A percentile compares a stretch with the other conserved stretches of the same genome.
phyloP scores from a whole-genome alignment of 805 yeast genomes.

The Kazachstania taianensis region DNA sequence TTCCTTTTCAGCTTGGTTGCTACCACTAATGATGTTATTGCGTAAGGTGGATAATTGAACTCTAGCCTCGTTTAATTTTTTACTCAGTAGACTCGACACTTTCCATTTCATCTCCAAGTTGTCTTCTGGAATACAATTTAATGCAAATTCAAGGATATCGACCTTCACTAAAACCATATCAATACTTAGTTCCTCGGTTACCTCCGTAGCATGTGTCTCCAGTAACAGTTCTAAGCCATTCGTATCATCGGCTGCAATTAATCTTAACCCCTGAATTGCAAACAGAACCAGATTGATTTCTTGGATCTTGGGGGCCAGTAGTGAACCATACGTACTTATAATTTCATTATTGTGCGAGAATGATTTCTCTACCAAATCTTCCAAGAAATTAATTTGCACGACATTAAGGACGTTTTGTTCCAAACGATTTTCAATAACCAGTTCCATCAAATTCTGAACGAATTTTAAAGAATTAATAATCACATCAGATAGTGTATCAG shows the following conservation, averaged over 20 bases:
- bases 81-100: conserved; percentile 12
- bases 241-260: background rate
- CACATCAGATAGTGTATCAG: conserved; percentile 17
- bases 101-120: conserved; percentile 13
- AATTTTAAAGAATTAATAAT: conserved; percentile 14
- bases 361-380: conserved; percentile 11
- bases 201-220: background rate
- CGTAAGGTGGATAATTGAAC: conserved; percentile 9
- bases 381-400: conserved; percentile 17
- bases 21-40: conserved; percentile 7
- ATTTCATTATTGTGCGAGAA: conserved; percentile 15
- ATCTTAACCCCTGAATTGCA: background rate
- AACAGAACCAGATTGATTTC: background rate
- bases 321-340: conserved; percentile 2
- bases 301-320: background rate
- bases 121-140: conserved; percentile 8
- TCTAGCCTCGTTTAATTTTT: conserved; percentile 11
- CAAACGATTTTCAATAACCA: conserved; percentile 9
- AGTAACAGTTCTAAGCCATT: background rate
- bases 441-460: conserved; percentile 15
- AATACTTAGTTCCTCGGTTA: background rate
- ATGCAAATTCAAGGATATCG: conserved; percentile 13
- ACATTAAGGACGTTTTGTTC: conserved; percentile 6
- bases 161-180: conserved; percentile 13
- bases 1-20: conserved; percentile 8